phyloP scores from a whole-genome alignment of 2,329 filamentous ascomycete species.

The Talaromyces sp. region DNA sequence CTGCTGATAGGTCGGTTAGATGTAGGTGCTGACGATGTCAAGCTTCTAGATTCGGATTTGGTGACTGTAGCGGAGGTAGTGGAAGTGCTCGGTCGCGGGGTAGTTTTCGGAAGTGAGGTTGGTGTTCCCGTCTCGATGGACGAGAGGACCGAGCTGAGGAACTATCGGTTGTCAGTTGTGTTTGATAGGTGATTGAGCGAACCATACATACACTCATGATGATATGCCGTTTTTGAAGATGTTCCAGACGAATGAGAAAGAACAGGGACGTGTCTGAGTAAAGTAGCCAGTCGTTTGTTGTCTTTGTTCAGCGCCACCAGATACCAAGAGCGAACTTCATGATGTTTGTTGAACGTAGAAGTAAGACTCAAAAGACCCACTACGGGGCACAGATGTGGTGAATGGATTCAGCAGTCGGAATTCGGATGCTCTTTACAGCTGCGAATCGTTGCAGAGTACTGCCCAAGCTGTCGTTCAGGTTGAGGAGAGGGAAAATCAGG shows the following conservation, averaged over 20 bases:
- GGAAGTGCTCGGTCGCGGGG: slow-evolving; percentile 25
- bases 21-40: slow-evolving; percentile 22
- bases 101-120: slow-evolving; percentile 26
- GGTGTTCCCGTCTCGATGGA: slow-evolving; percentile 47
- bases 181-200: background rate
- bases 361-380: slow-evolving; percentile 15
- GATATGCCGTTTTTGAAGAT: slow-evolving; percentile 6
- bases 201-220: slow-evolving; percentile 39
- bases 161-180: slow-evolving; percentile 35
- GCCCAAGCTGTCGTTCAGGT: background rate
- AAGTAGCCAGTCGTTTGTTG: slow-evolving; percentile 20
- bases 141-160: slow-evolving; percentile 50
- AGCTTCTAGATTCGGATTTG: slow-evolving; percentile 23
- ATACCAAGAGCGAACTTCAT: slow-evolving; percentile 39
- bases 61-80: slow-evolving; percentile 24
- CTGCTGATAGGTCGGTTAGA: slow-evolving; percentile 8
- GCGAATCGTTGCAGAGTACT: background rate
- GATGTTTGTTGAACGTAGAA: slow-evolving; percentile 28
- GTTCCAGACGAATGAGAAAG: background rate
- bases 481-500: background rate
- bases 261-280: background rate
- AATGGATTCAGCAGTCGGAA: background rate
- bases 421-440: background rate
- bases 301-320: slow-evolving; percentile 35
- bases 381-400: background rate